phyloP scores from a whole-genome alignment of 352 stramenopile genomes.

The Globisporangium nagaii region DNA sequence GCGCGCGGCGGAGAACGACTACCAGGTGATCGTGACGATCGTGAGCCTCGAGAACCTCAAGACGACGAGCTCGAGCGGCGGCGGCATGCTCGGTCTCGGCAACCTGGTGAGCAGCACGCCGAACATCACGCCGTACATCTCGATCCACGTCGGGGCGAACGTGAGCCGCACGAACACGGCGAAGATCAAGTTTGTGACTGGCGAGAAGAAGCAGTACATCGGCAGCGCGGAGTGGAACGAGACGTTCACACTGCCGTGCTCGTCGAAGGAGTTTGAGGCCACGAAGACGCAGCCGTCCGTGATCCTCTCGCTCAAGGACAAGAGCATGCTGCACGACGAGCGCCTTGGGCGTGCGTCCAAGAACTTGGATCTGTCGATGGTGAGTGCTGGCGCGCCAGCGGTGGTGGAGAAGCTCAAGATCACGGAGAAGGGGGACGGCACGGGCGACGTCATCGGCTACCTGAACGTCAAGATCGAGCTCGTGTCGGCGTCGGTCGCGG shows the following conservation, averaged over 20 bases:
- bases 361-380: conserved; percentile 8
- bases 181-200: conserved; percentile 55
- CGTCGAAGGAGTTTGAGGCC: conserved; percentile 40
- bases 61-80: conserved; percentile 56
- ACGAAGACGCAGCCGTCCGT: conserved; percentile 11
- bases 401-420: conserved; percentile 12
- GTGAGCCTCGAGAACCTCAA: conserved; percentile 46
- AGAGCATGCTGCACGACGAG: conserved; percentile 48
- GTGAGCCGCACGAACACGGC: conserved; percentile 60
- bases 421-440: conserved; percentile 15
- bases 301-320: conserved; percentile 42
- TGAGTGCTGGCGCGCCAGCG: not conserved
- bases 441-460: conserved; percentile 16
- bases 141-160: conserved; percentile 66
- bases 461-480: conserved; percentile 19
- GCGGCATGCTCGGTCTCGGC: conserved; percentile 60
- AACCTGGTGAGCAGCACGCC: conserved; percentile 73
- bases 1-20: conserved; percentile 33
- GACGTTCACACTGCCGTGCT: conserved; percentile 73
- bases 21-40: conserved; percentile 73
- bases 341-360: conserved; percentile 25
- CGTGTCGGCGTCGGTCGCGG: conserved; percentile 11
- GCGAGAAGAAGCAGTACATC: conserved; percentile 37
- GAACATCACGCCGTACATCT: conserved; percentile 79
- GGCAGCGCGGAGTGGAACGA: conserved; percentile 65